Evolutionary conservation across 2,329 filamentous ascomycete species (phyloP), one percentile per base, ranked within the genome.

Genomic region (Cercospora sp.): DNA sequence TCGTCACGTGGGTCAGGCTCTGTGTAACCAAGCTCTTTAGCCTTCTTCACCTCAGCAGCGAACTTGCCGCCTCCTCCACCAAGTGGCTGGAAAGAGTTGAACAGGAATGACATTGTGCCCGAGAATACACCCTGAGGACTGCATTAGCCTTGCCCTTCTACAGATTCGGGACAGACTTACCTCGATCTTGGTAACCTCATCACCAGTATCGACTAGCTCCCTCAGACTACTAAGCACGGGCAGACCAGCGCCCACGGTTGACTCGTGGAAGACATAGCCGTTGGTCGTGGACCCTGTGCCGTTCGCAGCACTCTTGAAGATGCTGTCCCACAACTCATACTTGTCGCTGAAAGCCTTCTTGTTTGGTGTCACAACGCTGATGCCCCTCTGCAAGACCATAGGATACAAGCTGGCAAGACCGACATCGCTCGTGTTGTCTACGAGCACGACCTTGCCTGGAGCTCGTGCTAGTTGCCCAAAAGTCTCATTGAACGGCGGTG

Each of bases 121-220:
- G 92, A 96, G 83, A 99, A 98, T 62, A 99, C 94, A 72, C 95
- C 95, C n/a, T n/a, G n/a, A n/a, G n/a, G n/a, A n/a, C n/a, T n/a
- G n/a, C n/a, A n/a, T n/a, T n/a, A n/a, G n/a, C n/a, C n/a, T n/a
- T n/a, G n/a, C n/a, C n/a, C n/a, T n/a, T n/a, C n/a, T n/a, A n/a
- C n/a, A n/a, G n/a, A n/a, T n/a, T n/a, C n/a, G n/a, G n/a, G n/a
- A n/a, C n/a, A n/a, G n/a, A n/a, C n/a, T n/a, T 33, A 64, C 62
- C 82, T 98, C 94, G 74, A 99, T 96, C 82, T 90, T 94, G 64
- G 87, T 93, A 5, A 99, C 90, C 78, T 92, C 86, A 78, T 99
- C 95, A 51, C 95, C 95, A 1, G 95, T 99, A 70, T 94, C 91
- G 26, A 97, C 87, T n/a, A 99, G 86, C 75, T 99, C 95, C 77